phyloP scores from a whole-genome alignment of 768 basidiomycete species.

The Harrya chromipes region DNA sequence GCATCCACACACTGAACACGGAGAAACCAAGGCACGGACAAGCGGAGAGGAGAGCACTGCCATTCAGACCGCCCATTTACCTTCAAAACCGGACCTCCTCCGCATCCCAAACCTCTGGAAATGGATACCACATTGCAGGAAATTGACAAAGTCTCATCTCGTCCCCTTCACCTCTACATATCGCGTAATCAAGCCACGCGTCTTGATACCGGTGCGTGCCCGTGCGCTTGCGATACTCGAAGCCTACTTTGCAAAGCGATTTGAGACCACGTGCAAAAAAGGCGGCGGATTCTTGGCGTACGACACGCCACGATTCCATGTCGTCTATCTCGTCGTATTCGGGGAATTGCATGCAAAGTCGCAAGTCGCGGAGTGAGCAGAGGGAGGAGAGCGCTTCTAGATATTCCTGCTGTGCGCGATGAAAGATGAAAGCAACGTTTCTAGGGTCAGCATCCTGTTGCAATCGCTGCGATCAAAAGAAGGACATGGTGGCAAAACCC shows the following conservation, averaged over 20 bases:
- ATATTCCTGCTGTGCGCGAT: conserved; percentile 34
- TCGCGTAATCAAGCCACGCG: conserved; percentile 34
- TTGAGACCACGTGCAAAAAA: conserved; percentile 32
- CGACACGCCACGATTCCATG: conserved; percentile 30
- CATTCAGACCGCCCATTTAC: background rate
- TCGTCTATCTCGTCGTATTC: conserved; percentile 33
- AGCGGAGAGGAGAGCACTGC: no score
- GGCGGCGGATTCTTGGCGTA: conserved; percentile 26
- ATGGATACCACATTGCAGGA: conserved; percentile 32
- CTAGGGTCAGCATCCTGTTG: conserved; percentile 30
- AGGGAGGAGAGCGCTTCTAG: conserved; percentile 31
- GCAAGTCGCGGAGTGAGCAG: conserved; percentile 26
- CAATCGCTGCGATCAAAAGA: conserved; percentile 22
- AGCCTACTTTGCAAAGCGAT: conserved; percentile 31
- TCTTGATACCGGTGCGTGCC: conserved; percentile 36
- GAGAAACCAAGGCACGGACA: background rate
- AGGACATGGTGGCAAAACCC: conserved; percentile 13
- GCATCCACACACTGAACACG: conserved; percentile 6
- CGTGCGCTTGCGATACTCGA: conserved; percentile 36
- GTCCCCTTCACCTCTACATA: conserved; percentile 19
- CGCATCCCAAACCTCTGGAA: conserved; percentile 35
- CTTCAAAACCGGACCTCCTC: conserved; percentile 22
- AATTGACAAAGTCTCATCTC: conserved; percentile 21
- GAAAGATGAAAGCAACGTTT: conserved; percentile 26
- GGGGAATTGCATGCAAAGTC: conserved; percentile 37